Percentiles rank a stretch among this genome's conserved stretches.
Conservation (phyloP, 371 early-diverging fungal species). For the Paraphysoderma sedebokerense region DNA sequence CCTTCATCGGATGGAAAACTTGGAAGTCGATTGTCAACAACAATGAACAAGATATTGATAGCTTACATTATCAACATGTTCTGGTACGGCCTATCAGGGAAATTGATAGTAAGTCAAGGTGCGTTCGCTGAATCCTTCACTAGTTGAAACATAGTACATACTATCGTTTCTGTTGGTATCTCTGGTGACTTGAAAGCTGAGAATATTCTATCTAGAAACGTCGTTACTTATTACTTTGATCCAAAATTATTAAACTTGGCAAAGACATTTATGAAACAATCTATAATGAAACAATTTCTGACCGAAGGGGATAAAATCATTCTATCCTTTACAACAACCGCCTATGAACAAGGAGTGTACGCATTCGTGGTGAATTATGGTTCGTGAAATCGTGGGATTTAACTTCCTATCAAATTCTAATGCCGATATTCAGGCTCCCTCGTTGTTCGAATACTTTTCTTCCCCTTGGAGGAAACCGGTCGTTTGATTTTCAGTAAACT, state of each 20-base stretch:
- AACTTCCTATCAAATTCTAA: not conserved
- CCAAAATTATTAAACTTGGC: conserved; percentile 35
- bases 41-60: conserved; percentile 3
- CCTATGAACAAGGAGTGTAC: conserved; percentile 58
- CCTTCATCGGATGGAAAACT: conserved; percentile 6
- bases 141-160: too few relatives aligned
- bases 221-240: conserved; percentile 33
- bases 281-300: conserved; percentile 71
- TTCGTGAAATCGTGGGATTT: conserved; percentile 5
- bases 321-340: conserved; percentile 37
- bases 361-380: conserved; percentile 74
- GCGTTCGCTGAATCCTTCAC: too few relatives aligned
- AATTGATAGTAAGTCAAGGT: too few relatives aligned
- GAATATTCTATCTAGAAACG: too few relatives aligned
- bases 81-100: not conserved
- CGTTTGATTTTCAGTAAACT: conserved; percentile 62
- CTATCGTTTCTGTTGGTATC: too few relatives aligned
- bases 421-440: not conserved
- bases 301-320: conserved; percentile 92
- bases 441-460: conserved; percentile 74
- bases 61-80: too few relatives aligned
- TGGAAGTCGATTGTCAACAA: not conserved
- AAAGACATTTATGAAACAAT: conserved; percentile 62
- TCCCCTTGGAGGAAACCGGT: conserved; percentile 81
- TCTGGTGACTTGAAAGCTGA: too few relatives aligned